These are phyloP conservation scores for Hypholoma fasciculare DNA, from an alignment of 768 basidiomycete genomes.

Conservation along the genomic window DNA sequence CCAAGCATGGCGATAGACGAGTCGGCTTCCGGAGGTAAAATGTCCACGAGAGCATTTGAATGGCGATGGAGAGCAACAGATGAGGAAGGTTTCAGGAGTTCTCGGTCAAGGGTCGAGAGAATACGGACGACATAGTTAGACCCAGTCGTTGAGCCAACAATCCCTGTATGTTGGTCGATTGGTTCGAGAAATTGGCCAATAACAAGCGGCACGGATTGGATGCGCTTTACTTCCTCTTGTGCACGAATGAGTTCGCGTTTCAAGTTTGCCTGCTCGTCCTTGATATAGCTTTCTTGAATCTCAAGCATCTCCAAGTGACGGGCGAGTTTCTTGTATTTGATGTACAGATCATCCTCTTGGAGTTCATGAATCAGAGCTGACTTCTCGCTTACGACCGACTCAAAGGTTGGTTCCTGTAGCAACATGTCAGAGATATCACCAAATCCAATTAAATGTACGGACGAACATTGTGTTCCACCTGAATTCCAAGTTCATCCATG, in stretches of 20 bases:
- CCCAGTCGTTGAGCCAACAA: constrained; percentile 97
- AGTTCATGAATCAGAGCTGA: constrained; percentile 83
- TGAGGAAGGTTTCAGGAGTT: constrained; percentile 94
- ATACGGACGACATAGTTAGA: constrained; percentile 99
- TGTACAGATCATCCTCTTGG: constrained; percentile 91
- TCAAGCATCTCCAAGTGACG: constrained; percentile 95
- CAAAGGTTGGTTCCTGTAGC: constrained; percentile 86
- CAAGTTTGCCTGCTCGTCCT: constrained; percentile 97
- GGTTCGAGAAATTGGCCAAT: constrained; percentile 99
- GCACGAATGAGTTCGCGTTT: constrained; percentile 98
- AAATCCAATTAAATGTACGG: not conserved
- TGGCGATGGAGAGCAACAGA: constrained; percentile 99
- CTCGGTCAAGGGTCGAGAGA: constrained; percentile 93
- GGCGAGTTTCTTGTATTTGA: constrained; percentile 95
- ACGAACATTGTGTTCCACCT: constrained; percentile 76
- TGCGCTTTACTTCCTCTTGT: constrained; percentile 99
- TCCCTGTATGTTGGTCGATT: constrained; percentile 95
- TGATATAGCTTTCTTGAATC: constrained; percentile 95
- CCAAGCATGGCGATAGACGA: constrained; percentile 95
- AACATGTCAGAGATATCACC: constrained; percentile 3
- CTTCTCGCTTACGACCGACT: constrained; percentile 87
- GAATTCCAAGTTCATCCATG: constrained; percentile 93
- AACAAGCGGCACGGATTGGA: constrained; percentile 97
- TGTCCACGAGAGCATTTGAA: constrained; percentile 97
- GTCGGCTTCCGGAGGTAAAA: constrained; percentile 97